Base-by-base conservation (phyloP, 2,329 filamentous ascomycete genomes). In the Tolypocladium sp. region DNA sequence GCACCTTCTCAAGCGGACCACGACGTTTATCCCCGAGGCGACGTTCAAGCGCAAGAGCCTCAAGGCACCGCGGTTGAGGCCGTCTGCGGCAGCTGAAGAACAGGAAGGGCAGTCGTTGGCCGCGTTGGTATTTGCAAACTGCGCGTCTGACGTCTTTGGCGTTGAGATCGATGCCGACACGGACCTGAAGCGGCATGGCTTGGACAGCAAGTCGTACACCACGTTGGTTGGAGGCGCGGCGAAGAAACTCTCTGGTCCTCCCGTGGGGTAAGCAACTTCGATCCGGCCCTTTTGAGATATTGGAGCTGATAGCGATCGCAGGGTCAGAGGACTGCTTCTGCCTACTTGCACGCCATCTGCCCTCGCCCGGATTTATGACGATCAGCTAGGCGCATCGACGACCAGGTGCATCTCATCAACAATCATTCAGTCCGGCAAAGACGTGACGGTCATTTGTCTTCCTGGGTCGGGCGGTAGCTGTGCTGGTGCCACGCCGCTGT, bases 131-230 rank as follows among this genome's bases (percentile, higher is more conserved):
- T 55, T 58, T 20, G 25, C 57, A 12, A 54, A 33, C 25, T 55
- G 57, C 20, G 57, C 57, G 15, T 35, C 57, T 5, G 57, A 58
- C 8, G 17, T 58, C 20, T 40, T 58, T 20, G 51, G 40, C 20
- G 13, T 53, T 15, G 22, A 40, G 17, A 15, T 58, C 7, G 49
- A n/a, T 8, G 46, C 15, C 20, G 37, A 58, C n/a, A 37, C 49
- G 13, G 46, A 58, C 15, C 46, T 58, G 35, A 58, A 55, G 51
- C 20, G 20, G 4, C 37, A 42, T 17, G 57, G 57, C 15, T 17
- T 58, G 40, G 57, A 58, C 42, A 58, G 57, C 57, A 58, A 58
- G 37, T 58, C 57, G 12, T 58, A 54, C n/a, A 54, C 37, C 12
- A 27, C 57, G 25, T 22, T 58, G 20, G 51, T 54, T 10, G 40